Conservation (phyloP, 805 yeast species). For the Myxozyma melibiosi region DNA sequence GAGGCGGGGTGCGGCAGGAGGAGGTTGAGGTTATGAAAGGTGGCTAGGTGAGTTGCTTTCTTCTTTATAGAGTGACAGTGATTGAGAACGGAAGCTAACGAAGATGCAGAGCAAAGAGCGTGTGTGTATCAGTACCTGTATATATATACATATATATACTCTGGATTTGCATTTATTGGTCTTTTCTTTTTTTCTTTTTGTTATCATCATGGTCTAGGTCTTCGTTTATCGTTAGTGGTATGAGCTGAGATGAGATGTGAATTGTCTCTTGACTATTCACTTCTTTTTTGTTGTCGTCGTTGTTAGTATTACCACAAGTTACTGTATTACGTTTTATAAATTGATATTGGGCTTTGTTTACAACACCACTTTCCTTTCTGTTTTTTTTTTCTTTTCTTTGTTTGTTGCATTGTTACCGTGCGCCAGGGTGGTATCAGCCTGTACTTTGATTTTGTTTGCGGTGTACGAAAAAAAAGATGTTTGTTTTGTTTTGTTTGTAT, state of each 20-base stretch:
- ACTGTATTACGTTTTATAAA: no score
- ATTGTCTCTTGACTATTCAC: no score
- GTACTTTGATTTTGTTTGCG: no score
- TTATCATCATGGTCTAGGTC: no score
- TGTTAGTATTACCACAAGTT: no score
- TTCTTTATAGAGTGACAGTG: neutral
- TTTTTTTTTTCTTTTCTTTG: neutral
- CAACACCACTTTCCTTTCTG: neutral
- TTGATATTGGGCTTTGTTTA: no score
- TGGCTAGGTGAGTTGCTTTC: neutral
- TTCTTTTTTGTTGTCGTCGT: no score
- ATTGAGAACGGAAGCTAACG: neutral
- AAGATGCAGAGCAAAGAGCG: neutral
- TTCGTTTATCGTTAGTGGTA: no score
- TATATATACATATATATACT: neutral
- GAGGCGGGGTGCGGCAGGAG: slow-evolving; percentile 8
- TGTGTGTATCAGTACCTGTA: neutral
- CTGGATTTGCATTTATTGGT: neutral
- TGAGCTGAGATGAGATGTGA: no score
- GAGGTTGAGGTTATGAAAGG: slow-evolving; percentile 15
- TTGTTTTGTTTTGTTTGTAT: no score
- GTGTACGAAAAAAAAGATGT: no score
- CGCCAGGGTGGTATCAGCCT: no score
- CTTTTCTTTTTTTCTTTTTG: neutral
- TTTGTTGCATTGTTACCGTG: slow-evolving; percentile 1